These are phyloP conservation scores for Bassia scoparia DNA, from an alignment of 148 eudicot species.

Conservation along the genomic window DNA sequence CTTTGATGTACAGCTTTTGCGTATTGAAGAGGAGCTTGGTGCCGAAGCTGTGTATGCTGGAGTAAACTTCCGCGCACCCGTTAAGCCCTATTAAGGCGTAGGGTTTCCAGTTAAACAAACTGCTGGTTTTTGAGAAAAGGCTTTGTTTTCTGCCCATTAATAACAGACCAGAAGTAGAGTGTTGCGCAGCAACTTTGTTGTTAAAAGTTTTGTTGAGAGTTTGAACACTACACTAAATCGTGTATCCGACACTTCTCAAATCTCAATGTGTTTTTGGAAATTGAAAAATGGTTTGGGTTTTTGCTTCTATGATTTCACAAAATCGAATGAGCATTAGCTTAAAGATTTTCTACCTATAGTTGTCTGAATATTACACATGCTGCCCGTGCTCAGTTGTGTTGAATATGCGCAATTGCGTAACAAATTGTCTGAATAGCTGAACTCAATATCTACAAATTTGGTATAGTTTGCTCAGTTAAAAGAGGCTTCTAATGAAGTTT, in stretches of 20 bases:
- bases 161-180: conserved; percentile 12
- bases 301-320: not conserved
- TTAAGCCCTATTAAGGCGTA: conserved; percentile 67
- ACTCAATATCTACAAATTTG: too few relatives aligned
- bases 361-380: too few relatives aligned
- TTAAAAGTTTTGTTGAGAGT: not conserved
- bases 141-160: not conserved
- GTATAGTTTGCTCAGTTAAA: too few relatives aligned
- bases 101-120: not conserved
- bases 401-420: too few relatives aligned
- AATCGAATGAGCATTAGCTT: not conserved
- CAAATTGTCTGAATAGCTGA: too few relatives aligned
- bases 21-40: conserved; percentile 96
- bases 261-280: conserved; percentile 2
- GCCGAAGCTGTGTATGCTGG: conserved; percentile 88
- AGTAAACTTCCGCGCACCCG: conserved; percentile 74
- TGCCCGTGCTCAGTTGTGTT: too few relatives aligned
- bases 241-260: not conserved
- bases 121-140: conserved; percentile 1
- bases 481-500: too few relatives aligned
- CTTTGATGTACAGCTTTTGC: conserved; percentile 48
- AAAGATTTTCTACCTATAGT: too few relatives aligned
- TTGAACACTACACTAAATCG: not conserved
- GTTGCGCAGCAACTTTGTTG: conserved; percentile 2
- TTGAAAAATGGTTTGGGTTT: not conserved